A percentile compares a stretch with the other conserved stretches of the same genome.
Evolutionary conservation across 768 basidiomycete genomes (phyloP).

Genomic region (Flagelloscypha sp.): DNA sequence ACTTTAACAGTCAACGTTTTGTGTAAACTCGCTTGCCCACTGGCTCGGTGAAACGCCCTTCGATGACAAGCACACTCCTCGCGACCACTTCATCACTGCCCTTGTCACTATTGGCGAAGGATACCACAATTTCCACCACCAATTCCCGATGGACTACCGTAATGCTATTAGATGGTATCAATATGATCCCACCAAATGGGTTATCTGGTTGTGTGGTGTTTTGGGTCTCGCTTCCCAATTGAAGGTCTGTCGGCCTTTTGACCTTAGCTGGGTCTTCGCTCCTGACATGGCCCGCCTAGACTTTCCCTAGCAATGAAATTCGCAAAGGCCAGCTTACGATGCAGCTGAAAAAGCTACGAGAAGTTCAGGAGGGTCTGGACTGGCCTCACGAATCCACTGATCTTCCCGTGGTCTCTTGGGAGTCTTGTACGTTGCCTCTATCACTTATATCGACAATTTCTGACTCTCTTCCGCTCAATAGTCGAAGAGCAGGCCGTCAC

Average conservation of each 20-base stretch:
- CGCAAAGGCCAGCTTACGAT: slow-evolving; percentile 89
- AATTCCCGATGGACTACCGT: slow-evolving; percentile 95
- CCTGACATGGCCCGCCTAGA: slow-evolving; percentile 13
- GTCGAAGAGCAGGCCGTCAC: slow-evolving; percentile 74
- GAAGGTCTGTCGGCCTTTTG: slow-evolving; percentile 26
- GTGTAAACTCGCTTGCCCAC: slow-evolving; percentile 94
- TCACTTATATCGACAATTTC: background rate
- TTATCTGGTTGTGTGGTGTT: slow-evolving; percentile 43
- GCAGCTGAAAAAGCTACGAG: slow-evolving; percentile 81
- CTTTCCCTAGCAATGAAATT: slow-evolving; percentile 65
- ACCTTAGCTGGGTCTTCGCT: background rate
- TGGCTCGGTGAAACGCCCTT: slow-evolving; percentile 92
- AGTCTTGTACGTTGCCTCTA: slow-evolving; percentile 52
- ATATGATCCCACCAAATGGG: slow-evolving; percentile 93
- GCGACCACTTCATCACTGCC: slow-evolving; percentile 84
- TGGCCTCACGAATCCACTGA: slow-evolving; percentile 78
- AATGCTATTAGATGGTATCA: slow-evolving; percentile 90
- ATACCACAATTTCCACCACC: slow-evolving; percentile 98
- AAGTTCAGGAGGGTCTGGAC: slow-evolving; percentile 61
- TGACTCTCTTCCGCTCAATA: slow-evolving; percentile 18
- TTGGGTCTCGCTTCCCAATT: slow-evolving; percentile 50
- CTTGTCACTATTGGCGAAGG: slow-evolving; percentile 91
- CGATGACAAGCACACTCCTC: slow-evolving; percentile 91
- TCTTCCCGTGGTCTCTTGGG: slow-evolving; percentile 80
- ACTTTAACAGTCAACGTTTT: slow-evolving; percentile 75